Evolutionary conservation across 306 rosid species (phyloP), one percentile per base, ranked within the genome.

Genomic region (Inga oerstediana): DNA sequence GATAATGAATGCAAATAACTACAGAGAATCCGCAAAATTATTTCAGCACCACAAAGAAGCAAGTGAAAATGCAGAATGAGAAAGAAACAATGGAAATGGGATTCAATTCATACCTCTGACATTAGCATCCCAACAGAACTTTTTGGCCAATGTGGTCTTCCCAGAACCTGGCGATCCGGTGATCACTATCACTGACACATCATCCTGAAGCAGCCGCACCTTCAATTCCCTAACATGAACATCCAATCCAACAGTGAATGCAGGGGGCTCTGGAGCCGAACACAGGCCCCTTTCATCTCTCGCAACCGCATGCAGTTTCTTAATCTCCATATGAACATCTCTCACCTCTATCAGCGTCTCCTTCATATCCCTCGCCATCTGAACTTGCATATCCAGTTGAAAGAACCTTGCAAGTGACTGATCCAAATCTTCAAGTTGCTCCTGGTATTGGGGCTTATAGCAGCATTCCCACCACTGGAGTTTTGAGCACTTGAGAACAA

Each of bases 161-260:
- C 94, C 93, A 0, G 84, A 84, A 49, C 94, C 97, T 17, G 75
- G 87, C 2, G 87, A 52, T 24, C 90, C 92, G 8, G 93, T 88
- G 30, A 93, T 51, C 8, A 87, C 89, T 2, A 83, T 52, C 77
- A 88, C 85, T 0, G 89, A 73, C 4, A 16, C 80, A 4, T 24
- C 84, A 30, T 65, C 76, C 48, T 41, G 59, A 2, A 91, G 80
- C 73, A 91, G 85, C 85, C 58, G 67, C 46, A 20, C 7, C 91
- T 90, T 91, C 90, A 93, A 30, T 17, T 89, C 89, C 43, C 30
- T 56, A 74, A 93, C 15, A 72, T 80, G 88, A 59, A 6, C 75
- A 45, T 89, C 91, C 85, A 93, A 84, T 11, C 93, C 95, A 65
- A 89, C 91, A 3, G 44, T 85, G 62, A 81, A 68, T 1, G 17